These are phyloP conservation scores for Fusarium miscanthi DNA, from an alignment of 2,329 filamentous ascomycete genomes.

Conservation along the genomic window DNA sequence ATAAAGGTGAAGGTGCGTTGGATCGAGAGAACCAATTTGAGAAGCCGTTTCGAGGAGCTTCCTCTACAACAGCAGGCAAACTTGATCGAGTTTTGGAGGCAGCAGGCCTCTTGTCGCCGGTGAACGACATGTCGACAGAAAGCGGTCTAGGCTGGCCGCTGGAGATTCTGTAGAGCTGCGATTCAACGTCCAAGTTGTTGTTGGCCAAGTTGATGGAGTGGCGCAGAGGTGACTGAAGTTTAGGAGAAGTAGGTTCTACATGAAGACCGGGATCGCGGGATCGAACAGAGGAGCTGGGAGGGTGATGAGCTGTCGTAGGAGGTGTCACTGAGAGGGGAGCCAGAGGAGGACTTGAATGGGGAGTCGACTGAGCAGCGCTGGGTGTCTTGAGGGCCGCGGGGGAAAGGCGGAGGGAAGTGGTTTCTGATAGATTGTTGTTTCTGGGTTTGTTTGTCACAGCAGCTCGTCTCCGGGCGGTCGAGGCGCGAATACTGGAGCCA, in stretches of 20 bases:
- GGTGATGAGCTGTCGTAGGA: slow-evolving; percentile 32
- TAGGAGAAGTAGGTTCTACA: slow-evolving; percentile 46
- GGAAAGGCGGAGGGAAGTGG: slow-evolving; percentile 32
- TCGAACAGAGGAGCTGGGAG: slow-evolving; percentile 35
- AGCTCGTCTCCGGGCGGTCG: slow-evolving; percentile 28
- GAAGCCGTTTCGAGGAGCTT: slow-evolving; percentile 29
- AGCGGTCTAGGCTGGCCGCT: slow-evolving; percentile 31
- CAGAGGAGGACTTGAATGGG: slow-evolving; percentile 16
- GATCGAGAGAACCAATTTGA: slow-evolving; percentile 42
- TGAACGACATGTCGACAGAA: slow-evolving; percentile 50
- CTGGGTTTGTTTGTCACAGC: slow-evolving; percentile 30
- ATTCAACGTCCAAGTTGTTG: slow-evolving; percentile 23
- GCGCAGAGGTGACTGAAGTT: slow-evolving; percentile 48
- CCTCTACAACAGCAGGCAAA: slow-evolving; percentile 33
- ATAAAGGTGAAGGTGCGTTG: slow-evolving; percentile 28
- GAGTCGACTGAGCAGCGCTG: slow-evolving; percentile 20
- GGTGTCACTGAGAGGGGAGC: slow-evolving; percentile 25
- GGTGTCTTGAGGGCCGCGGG: slow-evolving; percentile 30
- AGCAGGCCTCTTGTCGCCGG: slow-evolving; percentile 44
- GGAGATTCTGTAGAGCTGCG: slow-evolving; percentile 23
- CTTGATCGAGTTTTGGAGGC: slow-evolving; percentile 11
- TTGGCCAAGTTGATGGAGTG: slow-evolving; percentile 45
- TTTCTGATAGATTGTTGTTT: slow-evolving; percentile 38
- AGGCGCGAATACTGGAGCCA: slow-evolving; percentile 37
- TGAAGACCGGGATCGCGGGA: slow-evolving; percentile 38